Percentiles rank a stretch among this genome's conserved stretches.
Conservation (phyloP, 768 basidiomycete genomes). For the Ramaria sp. region DNA sequence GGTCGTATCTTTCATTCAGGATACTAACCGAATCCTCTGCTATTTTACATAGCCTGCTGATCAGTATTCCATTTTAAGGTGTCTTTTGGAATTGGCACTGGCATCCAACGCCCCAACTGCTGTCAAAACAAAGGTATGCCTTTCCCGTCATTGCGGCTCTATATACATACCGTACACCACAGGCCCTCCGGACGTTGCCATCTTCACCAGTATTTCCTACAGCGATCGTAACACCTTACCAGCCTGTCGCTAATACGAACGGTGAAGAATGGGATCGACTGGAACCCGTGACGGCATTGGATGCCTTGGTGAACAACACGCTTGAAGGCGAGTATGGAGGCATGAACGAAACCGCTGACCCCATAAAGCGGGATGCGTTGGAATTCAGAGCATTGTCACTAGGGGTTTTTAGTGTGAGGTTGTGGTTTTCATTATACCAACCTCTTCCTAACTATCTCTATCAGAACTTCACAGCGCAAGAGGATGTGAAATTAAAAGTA, state of each 20-base stretch:
- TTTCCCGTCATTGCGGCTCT: background rate
- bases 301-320: constrained; percentile 70
- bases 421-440: constrained; percentile 3
- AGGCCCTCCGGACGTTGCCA: constrained; percentile 53
- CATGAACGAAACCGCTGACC: constrained; percentile 25
- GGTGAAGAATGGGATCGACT: constrained; percentile 92
- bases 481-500: constrained; percentile 59
- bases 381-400: constrained; percentile 71
- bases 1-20: background rate
- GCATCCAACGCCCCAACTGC: constrained; percentile 88
- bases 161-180: constrained; percentile 24
- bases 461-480: constrained; percentile 68
- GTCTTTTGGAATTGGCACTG: constrained; percentile 77
- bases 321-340: constrained; percentile 85
- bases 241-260: constrained; percentile 70
- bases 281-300: constrained; percentile 69
- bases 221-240: constrained; percentile 59
- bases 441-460: background rate
- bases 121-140: constrained; percentile 72
- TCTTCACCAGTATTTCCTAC: constrained; percentile 43
- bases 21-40: constrained; percentile 1
- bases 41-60: constrained; percentile 40
- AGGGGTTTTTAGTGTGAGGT: constrained; percentile 68
- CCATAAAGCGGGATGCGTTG: constrained; percentile 51
- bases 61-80: constrained; percentile 50